These are phyloP conservation scores for Bidens hawaiensis DNA, from an alignment of 140 eudicot genomes.

Conservation along the genomic window DNA sequence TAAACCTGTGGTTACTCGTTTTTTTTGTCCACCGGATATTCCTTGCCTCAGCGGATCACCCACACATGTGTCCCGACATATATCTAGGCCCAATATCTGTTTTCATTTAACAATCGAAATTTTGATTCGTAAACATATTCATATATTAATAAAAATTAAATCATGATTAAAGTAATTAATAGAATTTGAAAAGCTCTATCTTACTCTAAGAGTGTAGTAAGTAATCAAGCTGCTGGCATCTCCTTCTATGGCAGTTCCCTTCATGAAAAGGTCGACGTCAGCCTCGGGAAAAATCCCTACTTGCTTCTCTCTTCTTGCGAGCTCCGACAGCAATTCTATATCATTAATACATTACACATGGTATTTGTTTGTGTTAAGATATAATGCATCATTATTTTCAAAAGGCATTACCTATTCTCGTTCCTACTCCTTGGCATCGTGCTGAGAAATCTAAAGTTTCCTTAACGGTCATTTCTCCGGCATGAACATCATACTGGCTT, in stretches of 20 bases:
- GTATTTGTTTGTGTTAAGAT: background rate
- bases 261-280: constrained; percentile 38
- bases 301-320: constrained; percentile 11
- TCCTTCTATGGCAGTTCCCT: constrained; percentile 68
- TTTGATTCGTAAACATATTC: background rate
- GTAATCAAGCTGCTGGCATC: constrained; percentile 53
- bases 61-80: constrained; percentile 43
- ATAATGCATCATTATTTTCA: background rate
- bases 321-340: constrained; percentile 18
- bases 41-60: constrained; percentile 51
- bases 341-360: background rate
- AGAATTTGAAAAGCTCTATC: background rate
- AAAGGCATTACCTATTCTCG: constrained; percentile 33
- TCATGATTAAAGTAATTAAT: background rate
- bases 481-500: constrained; percentile 31
- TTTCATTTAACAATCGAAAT: background rate
- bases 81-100: constrained; percentile 52
- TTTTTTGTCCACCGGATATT: constrained; percentile 56
- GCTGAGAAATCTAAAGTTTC: constrained; percentile 35
- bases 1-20: constrained; percentile 54
- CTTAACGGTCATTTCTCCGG: constrained; percentile 9
- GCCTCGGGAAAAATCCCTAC: constrained; percentile 5
- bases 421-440: constrained; percentile 67
- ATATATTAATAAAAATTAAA: too few relatives aligned
- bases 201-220: constrained; percentile 81